Evolutionary conservation across 2,329 filamentous ascomycete genomes (phyloP).

Genomic region (Nothophoma quercina): DNA sequence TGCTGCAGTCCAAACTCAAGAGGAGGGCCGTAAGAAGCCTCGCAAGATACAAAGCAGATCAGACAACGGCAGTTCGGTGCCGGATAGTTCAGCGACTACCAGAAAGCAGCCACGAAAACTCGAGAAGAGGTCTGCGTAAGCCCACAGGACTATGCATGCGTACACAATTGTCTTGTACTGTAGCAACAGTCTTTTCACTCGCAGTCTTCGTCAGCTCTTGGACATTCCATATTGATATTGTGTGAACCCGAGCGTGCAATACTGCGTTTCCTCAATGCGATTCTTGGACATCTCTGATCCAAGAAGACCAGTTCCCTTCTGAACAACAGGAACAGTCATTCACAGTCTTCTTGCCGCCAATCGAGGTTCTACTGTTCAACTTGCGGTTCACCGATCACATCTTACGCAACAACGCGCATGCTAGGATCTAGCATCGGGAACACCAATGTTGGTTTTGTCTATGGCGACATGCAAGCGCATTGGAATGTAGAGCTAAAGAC

Average conservation of each 20-base stretch:
- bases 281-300: too few relatives aligned
- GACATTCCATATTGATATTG: too few relatives aligned
- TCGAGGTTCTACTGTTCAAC: too few relatives aligned
- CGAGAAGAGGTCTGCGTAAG: conserved; percentile 14
- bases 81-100: neutral
- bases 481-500: conserved; percentile 24
- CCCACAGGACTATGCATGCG: neutral
- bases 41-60: conserved; percentile 24
- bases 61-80: neutral
- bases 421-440: neutral
- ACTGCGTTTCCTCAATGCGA: too few relatives aligned
- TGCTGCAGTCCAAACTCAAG: neutral
- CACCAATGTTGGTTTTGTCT: conserved; percentile 15
- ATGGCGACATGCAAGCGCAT: conserved; percentile 27
- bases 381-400: too few relatives aligned
- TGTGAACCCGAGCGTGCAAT: too few relatives aligned
- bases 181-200: neutral
- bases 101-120: conserved; percentile 25
- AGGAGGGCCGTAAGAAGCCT: conserved; percentile 24
- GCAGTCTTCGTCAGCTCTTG: neutral
- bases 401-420: neutral
- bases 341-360: too few relatives aligned
- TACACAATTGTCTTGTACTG: neutral
- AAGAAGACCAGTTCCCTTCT: too few relatives aligned
- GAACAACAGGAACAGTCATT: too few relatives aligned